Evolutionary conservation across 495 filamentous ascomycete genomes (phyloP), one percentile per base, ranked within the genome.

Genomic region (Letharia lupina): DNA sequence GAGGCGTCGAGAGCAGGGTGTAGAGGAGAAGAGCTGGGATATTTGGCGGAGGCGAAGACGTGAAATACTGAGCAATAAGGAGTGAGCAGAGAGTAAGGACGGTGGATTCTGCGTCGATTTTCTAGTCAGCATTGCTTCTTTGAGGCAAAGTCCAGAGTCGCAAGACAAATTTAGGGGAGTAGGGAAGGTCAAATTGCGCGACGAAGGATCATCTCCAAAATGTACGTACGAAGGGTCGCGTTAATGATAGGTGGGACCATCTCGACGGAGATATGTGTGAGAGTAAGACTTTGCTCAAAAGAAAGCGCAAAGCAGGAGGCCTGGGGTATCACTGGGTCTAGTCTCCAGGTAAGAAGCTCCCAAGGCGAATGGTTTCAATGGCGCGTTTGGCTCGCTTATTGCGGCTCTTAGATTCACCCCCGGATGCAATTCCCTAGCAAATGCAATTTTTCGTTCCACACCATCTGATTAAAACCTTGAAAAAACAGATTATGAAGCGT

Each of bases 21-120:
- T 88, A 97, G 60, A 91, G 72, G 64, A 89, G 73, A 76, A 96
- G 97, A 73, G 93, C 89, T 69, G 93, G 75, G 60, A 96, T 75
- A 35, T 70, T 72, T 47, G 79, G 78, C 40, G 80, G 75, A 54
- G 69, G 72, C 65, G 72, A 63, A 35, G 66, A 50, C 23, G 52
- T 72, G 56, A 65, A 64, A 56, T 62, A 65, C 31, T 60, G 67
- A 4, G 92, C 94, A 37, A 96, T 74, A 67, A 96, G 67, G 70
- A 95, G 96, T 66, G 91, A 93, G 7, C 89, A 78, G 66, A 83
- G 84, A 54, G 84, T 87, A 9, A 98, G 81, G 60, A 90, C 65
- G 20, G 84, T 84, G 18, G 89, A 82, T 73, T 93, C 23, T 28
- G 23, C 23, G 23, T 28, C 23, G 23, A 28, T 28, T 28, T 28